Base-by-base conservation (phyloP, 2,329 filamentous ascomycete species). In the Fusarium acutatum region DNA sequence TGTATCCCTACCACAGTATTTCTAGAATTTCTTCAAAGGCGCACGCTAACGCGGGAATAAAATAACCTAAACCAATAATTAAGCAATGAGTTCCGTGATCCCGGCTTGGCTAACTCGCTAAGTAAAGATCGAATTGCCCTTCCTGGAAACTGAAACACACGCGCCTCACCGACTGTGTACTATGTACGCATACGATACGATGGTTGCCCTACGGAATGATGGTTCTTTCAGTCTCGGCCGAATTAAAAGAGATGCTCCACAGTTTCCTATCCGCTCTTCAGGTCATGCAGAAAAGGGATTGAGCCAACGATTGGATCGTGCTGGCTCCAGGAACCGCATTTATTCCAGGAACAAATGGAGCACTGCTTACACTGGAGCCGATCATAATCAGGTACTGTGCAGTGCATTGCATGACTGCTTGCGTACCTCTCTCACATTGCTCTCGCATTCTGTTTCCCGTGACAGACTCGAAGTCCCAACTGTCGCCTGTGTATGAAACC, bases 101-200 rank as follows among this genome's bases (percentile, higher is more conserved):
- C 74, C 72, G 72, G 67, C 72, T 77, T 75, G 75, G 74, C 74
- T 50, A 34, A 32, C 53, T 54, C 41, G 65, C 49, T 57, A 63
- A 38, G 44, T 24, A 41, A 37, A 65, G 44, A 58, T 65, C 67
- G 60, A 64, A 62, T 50, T 30, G 58, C 60, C 32, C 18, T 26
- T 34, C 28, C 24, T 53, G 44, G 54, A 44, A 41, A 43, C 32
- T 49, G 54, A 70, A 71, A 70, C 66, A 47, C 30, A 30, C 49
- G 9, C 35, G 54, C 30, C 52, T 56, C 24, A 37, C 34, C 32
- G 53, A 44, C 28, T 24, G 41, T 44, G 41, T 26, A 43, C 41
- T 43, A n/a, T 37, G 26, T 24, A 35, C n/a, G 34, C 9, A 54
- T 30, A 54, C 50, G 26, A 46, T 46, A 30, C 44, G 50, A 37